Conservation (phyloP, 352 stramenopile genomes). For the Phytophthora cactorum region DNA sequence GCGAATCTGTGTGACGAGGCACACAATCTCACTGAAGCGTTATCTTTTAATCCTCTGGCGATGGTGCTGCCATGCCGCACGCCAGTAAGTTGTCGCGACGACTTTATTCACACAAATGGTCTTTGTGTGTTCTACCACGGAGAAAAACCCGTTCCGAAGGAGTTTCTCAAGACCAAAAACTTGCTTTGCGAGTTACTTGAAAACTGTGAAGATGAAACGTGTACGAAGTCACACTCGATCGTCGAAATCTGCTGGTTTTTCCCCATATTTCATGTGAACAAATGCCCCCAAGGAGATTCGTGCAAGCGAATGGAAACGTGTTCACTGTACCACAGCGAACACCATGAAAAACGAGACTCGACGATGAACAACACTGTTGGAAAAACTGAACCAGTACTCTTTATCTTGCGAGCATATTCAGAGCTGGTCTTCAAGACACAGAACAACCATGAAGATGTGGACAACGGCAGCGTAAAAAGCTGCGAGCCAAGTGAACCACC, state of each 20-base stretch:
- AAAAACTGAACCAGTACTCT: not conserved
- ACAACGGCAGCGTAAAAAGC: not conserved
- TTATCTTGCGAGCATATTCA: not conserved
- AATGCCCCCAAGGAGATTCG: not conserved
- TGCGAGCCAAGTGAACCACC: not conserved
- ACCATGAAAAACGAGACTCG: not conserved
- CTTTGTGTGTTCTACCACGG: constrained; percentile 3
- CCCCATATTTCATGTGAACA: not conserved
- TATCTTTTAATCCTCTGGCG: not conserved
- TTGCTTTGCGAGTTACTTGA: not conserved
- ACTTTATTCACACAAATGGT: not conserved
- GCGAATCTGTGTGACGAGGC: too few relatives aligned
- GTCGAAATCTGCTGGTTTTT: not conserved
- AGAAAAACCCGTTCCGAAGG: not conserved
- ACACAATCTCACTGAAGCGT: not conserved
- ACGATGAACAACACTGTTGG: not conserved
- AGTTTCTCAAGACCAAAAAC: constrained; percentile 1
- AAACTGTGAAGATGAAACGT: not conserved
- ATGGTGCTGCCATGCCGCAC: not conserved
- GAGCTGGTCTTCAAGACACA: not conserved
- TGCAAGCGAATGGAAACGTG: not conserved
- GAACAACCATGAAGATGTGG: not conserved
- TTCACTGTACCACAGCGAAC: not conserved
- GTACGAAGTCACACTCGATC: not conserved
- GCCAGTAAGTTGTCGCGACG: not conserved